Conservation (phyloP, 2,329 filamentous ascomycete species). For the Zasmidium citrigriseum region DNA sequence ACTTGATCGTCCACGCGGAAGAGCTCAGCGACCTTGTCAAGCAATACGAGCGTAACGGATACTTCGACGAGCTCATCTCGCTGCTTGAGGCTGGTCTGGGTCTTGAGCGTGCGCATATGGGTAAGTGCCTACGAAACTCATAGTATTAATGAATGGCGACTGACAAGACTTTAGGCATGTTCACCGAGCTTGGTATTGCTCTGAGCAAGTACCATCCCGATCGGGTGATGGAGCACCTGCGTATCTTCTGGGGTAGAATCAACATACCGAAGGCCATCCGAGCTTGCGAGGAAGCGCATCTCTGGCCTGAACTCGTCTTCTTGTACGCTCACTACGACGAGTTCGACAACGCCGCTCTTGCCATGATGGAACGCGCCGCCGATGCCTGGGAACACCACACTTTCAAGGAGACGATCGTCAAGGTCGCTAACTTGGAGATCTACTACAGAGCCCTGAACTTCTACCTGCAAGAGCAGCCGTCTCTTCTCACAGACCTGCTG, state of each 20-base stretch:
- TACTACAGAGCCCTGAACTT: constrained; percentile 98
- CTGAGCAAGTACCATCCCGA: constrained; percentile 94
- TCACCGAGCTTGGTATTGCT: constrained; percentile 89
- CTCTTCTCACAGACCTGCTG: constrained; percentile 90
- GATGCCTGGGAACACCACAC: constrained; percentile 99
- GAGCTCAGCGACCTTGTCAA: constrained; percentile 90
- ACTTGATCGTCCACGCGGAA: constrained; percentile 96
- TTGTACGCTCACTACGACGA: constrained; percentile 98
- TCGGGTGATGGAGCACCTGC: constrained; percentile 95
- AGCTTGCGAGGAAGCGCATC: constrained; percentile 87
- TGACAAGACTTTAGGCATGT: constrained; percentile 91
- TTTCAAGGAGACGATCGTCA: constrained; percentile 98
- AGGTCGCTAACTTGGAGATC: constrained; percentile 97
- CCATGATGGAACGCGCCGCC: constrained; percentile 95
- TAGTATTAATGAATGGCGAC: constrained; percentile 4
- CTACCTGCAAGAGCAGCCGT: constrained; percentile 95
- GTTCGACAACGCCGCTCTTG: constrained; percentile 93
- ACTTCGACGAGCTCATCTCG: constrained; percentile 96
- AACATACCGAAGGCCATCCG: constrained; percentile 97
- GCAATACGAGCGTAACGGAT: constrained; percentile 95
- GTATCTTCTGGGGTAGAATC: constrained; percentile 95
- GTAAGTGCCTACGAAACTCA: constrained; percentile 10
- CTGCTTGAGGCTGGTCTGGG: constrained; percentile 93
- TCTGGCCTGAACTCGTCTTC: constrained; percentile 98
- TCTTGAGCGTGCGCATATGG: constrained; percentile 60